Base-by-base conservation (phyloP, 805 yeast species). In the Hanseniaspora mollemarum region DNA sequence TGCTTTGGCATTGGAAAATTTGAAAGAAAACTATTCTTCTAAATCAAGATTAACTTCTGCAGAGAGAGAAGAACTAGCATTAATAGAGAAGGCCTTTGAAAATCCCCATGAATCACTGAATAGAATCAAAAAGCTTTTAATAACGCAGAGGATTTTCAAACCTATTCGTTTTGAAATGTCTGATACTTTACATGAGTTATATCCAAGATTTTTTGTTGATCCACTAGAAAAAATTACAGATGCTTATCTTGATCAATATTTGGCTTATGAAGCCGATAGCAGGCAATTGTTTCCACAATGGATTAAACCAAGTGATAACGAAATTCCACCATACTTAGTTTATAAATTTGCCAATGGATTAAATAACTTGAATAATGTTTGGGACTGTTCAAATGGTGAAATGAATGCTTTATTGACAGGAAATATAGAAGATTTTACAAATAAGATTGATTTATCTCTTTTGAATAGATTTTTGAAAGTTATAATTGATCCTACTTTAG, bases 21-120 rank as follows among this genome's bases (percentile, higher is more conserved):
- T 92, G 63, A 87, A 90, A 59, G 95, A 86, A 54, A 74, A 80
- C 4, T 88, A 81, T 60, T 78, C 78, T 46, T 76, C 85, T 21
- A 78, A 80, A 57, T 82, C 87, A 1, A 70, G 95, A 53, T 68
- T 92, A 56, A 90, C 87, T 58, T 81, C 94, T 5, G 71, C 81
- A 8, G 95, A 92, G 64, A 73, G 96, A 56, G 96, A 90, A 65
- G 98, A 92, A 59, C 68, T 92, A 54, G 92, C 96, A 0, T 69
- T 90, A 54, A 87, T 92, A 43, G 98, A 92, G 61, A 94, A 87
- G 60, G 97, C 97, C 0, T 92, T 87, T 62, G 99, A 92, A 60
- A 86, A 87, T 58, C 99, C 99, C 0, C 95, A 87, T 62, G 97
- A 94, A 60, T 82, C 88, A 54, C 69, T 92, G 53, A 83, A 82